Base-by-base conservation (phyloP, 2,329 filamentous ascomycete species). In the Rutstroemia sp. region DNA sequence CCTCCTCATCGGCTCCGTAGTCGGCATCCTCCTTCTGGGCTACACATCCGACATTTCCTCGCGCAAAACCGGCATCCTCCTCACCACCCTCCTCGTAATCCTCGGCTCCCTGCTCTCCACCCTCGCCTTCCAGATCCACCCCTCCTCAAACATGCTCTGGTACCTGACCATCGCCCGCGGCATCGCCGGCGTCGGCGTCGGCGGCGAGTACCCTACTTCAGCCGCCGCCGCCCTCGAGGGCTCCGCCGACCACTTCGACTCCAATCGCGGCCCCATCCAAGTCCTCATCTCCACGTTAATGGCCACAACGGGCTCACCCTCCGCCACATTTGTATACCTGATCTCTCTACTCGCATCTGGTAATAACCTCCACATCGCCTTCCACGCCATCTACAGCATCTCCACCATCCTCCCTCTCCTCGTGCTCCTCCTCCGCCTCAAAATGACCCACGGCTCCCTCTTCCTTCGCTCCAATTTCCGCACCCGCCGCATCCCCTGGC, bases 141-240 rank as follows among this genome's bases (percentile, higher is more conserved):
- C 60, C 5, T 38, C 60, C 3, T 45, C 61, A 7, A 67, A 70
- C 14, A 71, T 72, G 68, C 59, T 73, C 7, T 73, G 71, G 71
- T 72, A 65, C 55, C 66, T 73, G 41, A 69, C 70, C 8, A 59
- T 71, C 1, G 70, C 69, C 6, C 68, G 71, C 4, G 71, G 71
- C 0, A 70, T 72, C 27, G 66, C 68, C 27, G 71, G 71, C 0
- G 71, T 72, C 12, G 71, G 71, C 4, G 70, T 72, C 3, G 71
- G 71, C 0, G 71, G 70, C 3, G 70, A 73, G 61, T 72, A 72
- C 56, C 71, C 71, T 27, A 66, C 69, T 0, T 69, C 69, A n/a
- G 70, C 71, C 2, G 69, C 70, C 1, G 71, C 71, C 2, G 71
- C 69, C 0, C 60, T 72, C 5, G 71, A 72, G 54, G 69, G 71